Evolutionary conservation across 1,139 yeast genomes (phyloP), one percentile per base, ranked within the genome.

Genomic region (Zygoascus hellenicus): DNA sequence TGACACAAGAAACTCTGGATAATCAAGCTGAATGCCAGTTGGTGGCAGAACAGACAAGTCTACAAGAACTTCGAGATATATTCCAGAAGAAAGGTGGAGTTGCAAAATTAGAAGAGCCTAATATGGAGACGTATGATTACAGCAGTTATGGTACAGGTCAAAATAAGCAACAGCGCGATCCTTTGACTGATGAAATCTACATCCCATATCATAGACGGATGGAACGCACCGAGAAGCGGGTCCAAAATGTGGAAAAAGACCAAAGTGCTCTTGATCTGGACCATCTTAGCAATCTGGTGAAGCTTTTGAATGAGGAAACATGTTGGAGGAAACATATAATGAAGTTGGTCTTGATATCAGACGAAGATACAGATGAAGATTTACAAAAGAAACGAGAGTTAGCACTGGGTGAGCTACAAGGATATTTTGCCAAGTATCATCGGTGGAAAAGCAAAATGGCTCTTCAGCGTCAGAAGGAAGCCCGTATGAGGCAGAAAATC

Each of bases 191-290:
- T 50, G 66, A 64, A 0, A 40, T 66, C 1, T 84, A 73, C 57
- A 60, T 60, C 1, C 56, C 68, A 0, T 81, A 79, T 56, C 90
- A 83, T 60, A 71, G 74, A 39, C 69, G 75, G 40, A 81, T 83
- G 85, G 77, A 75, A 51, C 77, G 79, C 47, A 83, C 81, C 50
- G 95, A 85, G 59, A 74, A 74, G 47, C 71, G 77, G 36, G 78
- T 82, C 77, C 72, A 77, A 33, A 76, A 75, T 51, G 69, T 74
- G 17, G 95, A 85, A 57, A 63, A 78, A 5, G 72, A 70, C 46
- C 69, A 74, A 50, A 70, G 77, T 16, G 62, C 70, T 45, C 62
- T 69, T 16, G 87, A 81, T 49, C 71, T 78, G 10, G 83, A 72
- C 57, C 74, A 68, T 51, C 70, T 76, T 59, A 70, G 63, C 44